phyloP scores from a whole-genome alignment of 139 green algal genomes.

The Volvox reticuliferus region DNA sequence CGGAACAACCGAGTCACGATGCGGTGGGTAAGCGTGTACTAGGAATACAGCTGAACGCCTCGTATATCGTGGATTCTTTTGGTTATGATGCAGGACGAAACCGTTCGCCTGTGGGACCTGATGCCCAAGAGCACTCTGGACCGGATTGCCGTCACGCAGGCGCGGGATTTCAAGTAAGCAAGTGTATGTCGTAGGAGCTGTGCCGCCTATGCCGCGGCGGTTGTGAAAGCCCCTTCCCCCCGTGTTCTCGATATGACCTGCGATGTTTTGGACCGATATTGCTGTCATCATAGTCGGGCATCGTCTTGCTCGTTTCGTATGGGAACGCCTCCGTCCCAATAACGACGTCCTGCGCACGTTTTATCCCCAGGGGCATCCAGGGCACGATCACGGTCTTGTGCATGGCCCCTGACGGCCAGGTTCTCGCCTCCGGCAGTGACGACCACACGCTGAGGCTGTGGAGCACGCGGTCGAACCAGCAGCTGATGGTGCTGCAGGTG shows the following conservation, averaged over 20 bases:
- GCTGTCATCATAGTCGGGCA: too few relatives aligned
- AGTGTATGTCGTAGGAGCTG: not conserved
- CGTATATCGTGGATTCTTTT: not conserved
- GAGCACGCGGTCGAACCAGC: constrained; percentile 37
- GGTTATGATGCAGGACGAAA: constrained; percentile 22
- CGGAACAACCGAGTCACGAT: too few relatives aligned
- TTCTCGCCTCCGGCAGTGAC: constrained; percentile 19
- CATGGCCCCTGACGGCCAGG: constrained; percentile 34
- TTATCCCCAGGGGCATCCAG: constrained; percentile 4
- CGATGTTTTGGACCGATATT: too few relatives aligned
- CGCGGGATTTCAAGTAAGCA: constrained; percentile 36
- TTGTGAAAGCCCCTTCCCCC: too few relatives aligned
- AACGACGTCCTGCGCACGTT: not conserved
- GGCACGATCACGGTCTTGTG: constrained; percentile 19
- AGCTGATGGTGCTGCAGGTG: constrained; percentile 46
- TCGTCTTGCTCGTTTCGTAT: too few relatives aligned
- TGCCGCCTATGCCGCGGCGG: too few relatives aligned
- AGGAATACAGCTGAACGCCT: too few relatives aligned
- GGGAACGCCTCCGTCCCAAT: too few relatives aligned
- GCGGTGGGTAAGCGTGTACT: too few relatives aligned
- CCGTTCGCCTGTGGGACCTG: constrained; percentile 31
- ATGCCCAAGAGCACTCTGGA: constrained; percentile 11
- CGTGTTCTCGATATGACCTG: too few relatives aligned
- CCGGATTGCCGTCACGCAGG: not conserved
- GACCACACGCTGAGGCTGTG: constrained; percentile 44